Conservation (phyloP, 306 rosid species). For the Lupinus albus region DNA sequence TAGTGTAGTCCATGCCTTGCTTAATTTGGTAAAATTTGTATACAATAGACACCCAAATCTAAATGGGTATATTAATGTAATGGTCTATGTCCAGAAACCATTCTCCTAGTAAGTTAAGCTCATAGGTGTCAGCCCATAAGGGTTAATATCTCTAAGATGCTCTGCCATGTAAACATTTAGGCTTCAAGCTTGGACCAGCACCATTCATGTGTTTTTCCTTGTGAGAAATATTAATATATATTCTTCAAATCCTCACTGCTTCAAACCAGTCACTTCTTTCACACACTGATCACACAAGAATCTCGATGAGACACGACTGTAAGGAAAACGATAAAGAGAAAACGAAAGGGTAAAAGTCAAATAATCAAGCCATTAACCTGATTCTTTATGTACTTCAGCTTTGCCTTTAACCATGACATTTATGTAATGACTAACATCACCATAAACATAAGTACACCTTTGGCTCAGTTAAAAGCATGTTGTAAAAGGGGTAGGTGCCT, state of each 20-base stretch:
- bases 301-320: neutral
- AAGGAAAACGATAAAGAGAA: neutral
- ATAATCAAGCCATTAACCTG: neutral
- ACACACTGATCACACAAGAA: neutral
- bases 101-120: too few relatives aligned
- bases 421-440: conserved; percentile 53
- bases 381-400: conserved; percentile 46
- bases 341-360: neutral
- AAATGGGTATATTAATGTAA: too few relatives aligned
- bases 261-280: neutral
- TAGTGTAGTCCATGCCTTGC: neutral
- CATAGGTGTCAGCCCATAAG: too few relatives aligned
- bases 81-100: too few relatives aligned
- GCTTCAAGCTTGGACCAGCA: too few relatives aligned
- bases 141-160: too few relatives aligned
- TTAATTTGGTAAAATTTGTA: neutral
- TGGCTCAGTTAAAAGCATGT: conserved; percentile 39
- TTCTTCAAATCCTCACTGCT: neutral
- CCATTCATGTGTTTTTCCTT: conserved; percentile 35
- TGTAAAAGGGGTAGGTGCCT: neutral
- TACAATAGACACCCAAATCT: neutral
- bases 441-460: conserved; percentile 39
- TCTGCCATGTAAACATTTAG: too few relatives aligned
- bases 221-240: too few relatives aligned
- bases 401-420: conserved; percentile 50